phyloP scores from a whole-genome alignment of 495 filamentous ascomycete genomes.

The Peziza echinospora region DNA sequence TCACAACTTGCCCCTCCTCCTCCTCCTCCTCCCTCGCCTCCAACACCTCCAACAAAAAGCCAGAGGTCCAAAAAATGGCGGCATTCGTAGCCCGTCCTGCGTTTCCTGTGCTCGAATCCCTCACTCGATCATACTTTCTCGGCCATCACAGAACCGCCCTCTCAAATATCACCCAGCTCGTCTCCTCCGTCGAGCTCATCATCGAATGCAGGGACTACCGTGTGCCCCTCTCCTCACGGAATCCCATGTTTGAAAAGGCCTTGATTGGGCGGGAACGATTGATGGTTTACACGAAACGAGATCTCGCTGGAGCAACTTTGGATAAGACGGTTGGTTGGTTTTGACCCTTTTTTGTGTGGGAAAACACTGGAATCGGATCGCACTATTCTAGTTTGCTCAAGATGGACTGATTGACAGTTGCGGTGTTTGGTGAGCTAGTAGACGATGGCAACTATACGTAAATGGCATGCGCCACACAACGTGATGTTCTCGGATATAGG shows the following conservation, averaged over 20 bases:
- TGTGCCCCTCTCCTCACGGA: constrained; percentile 66
- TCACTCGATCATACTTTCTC: constrained; percentile 87
- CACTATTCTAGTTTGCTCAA: neutral
- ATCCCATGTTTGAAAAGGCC: constrained; percentile 69
- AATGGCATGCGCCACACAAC: constrained; percentile 34
- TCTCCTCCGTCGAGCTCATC: constrained; percentile 65
- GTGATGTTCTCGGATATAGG: constrained; percentile 44
- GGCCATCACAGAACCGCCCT: constrained; percentile 81
- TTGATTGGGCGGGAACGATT: constrained; percentile 46
- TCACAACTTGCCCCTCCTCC: too few species aligned
- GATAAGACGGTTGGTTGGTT: constrained; percentile 8
- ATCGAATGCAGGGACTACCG: constrained; percentile 91
- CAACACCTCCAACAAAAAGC: neutral
- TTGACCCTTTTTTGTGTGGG: neutral
- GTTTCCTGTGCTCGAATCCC: constrained; percentile 45
- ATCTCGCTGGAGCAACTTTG: constrained; percentile 34
- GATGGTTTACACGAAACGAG: constrained; percentile 78
- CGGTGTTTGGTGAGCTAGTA: constrained; percentile 7
- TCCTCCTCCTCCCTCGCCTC: neutral
- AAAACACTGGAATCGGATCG: neutral
- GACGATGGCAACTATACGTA: constrained; percentile 31
- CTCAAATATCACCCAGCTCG: constrained; percentile 58
- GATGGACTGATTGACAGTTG: too few species aligned
- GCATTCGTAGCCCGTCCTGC: constrained; percentile 48
- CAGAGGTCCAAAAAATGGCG: constrained; percentile 9